These are phyloP conservation scores for Fagus sylvatica DNA, from an alignment of 306 rosid genomes.

Conservation along the genomic window DNA sequence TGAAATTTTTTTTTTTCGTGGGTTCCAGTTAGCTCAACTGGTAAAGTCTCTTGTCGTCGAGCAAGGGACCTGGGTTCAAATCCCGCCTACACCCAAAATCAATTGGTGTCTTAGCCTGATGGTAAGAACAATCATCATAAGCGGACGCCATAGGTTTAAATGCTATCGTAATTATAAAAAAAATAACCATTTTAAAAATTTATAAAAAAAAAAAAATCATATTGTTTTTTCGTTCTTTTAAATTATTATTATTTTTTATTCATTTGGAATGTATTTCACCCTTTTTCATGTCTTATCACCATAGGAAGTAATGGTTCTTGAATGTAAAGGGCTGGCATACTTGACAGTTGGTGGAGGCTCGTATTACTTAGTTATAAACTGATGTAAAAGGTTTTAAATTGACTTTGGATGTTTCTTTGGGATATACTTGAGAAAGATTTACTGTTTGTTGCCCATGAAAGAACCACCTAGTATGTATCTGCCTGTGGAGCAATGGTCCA, in stretches of 20 bases:
- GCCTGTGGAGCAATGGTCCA: not conserved
- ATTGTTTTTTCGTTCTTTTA: not conserved
- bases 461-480: not conserved
- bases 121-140: too few species aligned
- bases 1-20: too few species aligned
- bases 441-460: not conserved
- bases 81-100: too few species aligned
- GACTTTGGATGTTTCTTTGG: not conserved
- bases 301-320: not conserved
- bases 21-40: too few species aligned
- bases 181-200: too few species aligned
- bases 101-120: too few species aligned
- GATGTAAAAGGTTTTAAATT: not conserved
- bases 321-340: constrained; percentile 1
- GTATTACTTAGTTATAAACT: not conserved
- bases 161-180: too few species aligned
- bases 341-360: not conserved
- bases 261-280: not conserved
- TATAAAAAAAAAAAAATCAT: not conserved
- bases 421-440: not conserved
- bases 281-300: not conserved
- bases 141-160: too few species aligned
- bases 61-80: too few species aligned
- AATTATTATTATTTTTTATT: not conserved
- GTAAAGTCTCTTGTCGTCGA: too few species aligned